Base-by-base conservation (phyloP, 1,139 yeast species). In the Sugiyamaella xylanicola region DNA sequence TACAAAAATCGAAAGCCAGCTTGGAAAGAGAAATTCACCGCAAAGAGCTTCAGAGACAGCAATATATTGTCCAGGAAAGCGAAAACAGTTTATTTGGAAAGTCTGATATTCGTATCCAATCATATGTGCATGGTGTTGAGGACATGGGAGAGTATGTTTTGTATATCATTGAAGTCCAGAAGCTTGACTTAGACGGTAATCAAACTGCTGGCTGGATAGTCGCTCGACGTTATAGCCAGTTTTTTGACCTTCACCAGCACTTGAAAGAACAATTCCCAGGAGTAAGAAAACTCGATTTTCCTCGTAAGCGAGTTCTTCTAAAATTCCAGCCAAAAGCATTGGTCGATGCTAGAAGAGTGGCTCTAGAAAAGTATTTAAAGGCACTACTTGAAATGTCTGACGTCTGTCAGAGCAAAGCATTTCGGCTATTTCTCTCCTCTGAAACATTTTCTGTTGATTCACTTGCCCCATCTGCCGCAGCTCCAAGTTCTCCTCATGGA, bases 171-270 rank as follows among this genome's bases (percentile, higher is more conserved):
- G 92, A 86, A 65, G 90, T 91, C 3, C 85, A 84, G 57, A 84
- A 85, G 59, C 69, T 77, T 40, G 74, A 74, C 29, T 70, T 75
- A 11, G 65, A 78, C 2, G 76, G 77, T 16, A 74, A 74, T 4
- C 78, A 80, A 5, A 76, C 82, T 7, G 90, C 93, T 0, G 90
- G 92, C 0, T 92, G 97, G 97, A 84, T 89, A 51, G 89, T 91
- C 32, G 95, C 96, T 0, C 75, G 97, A 63, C 75, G 98, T 56
- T 92, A 84, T 66, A 87, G 89, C 64, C 97, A 92, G 65, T 92
- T 92, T 68, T 84, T 79, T 70, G 82, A 80, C 59, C 74, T 92
- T 32, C 85, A 91, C 65, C 84, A 82, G 61, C 85, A 87, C 61
- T 72, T 92, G 59, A 81, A 79, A 56, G 69, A 71, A 2, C 75